Evolutionary conservation across 441 rosid genomes (phyloP).

Genomic region (Viola pubescens): DNA sequence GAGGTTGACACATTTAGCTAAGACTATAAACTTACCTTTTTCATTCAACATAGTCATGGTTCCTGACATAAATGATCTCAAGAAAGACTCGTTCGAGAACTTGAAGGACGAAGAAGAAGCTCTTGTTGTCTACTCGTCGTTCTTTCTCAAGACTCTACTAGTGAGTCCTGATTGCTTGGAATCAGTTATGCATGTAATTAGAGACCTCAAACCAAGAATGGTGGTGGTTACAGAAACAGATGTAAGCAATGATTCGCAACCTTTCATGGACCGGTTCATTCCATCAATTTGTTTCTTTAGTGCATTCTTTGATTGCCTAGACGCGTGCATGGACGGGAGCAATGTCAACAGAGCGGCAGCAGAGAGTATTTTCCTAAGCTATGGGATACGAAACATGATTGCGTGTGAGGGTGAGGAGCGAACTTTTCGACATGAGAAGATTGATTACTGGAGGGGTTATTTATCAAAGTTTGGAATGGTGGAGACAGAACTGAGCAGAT

Average conservation of each 20-base stretch:
- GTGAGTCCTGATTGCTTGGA: conserved; percentile 31
- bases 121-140: conserved; percentile 20
- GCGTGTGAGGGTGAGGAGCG: conserved; percentile 27
- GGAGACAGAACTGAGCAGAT: conserved; percentile 23
- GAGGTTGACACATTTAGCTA: conserved; percentile 30
- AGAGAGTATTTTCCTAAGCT: conserved; percentile 16
- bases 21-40: conserved; percentile 32
- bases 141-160: conserved; percentile 19
- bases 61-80: conserved; percentile 33
- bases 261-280: conserved; percentile 34
- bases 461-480: conserved; percentile 27
- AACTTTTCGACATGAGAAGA: conserved; percentile 17
- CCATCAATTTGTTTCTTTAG: conserved; percentile 39
- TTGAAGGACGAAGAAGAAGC: conserved; percentile 23
- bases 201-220: conserved; percentile 30
- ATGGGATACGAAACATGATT: conserved; percentile 17
- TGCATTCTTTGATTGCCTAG: conserved; percentile 46
- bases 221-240: conserved; percentile 39
- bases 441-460: conserved; percentile 28
- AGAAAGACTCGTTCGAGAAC: conserved; percentile 25
- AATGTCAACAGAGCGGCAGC: conserved; percentile 11
- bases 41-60: conserved; percentile 35
- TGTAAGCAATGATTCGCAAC: conserved; percentile 33
- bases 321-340: conserved; percentile 19
- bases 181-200: conserved; percentile 34